Evolutionary conservation across 192 early-diverging fungal species (phyloP), one percentile per base, ranked within the genome.

Genomic region (Umbelopsis vinacea): DNA sequence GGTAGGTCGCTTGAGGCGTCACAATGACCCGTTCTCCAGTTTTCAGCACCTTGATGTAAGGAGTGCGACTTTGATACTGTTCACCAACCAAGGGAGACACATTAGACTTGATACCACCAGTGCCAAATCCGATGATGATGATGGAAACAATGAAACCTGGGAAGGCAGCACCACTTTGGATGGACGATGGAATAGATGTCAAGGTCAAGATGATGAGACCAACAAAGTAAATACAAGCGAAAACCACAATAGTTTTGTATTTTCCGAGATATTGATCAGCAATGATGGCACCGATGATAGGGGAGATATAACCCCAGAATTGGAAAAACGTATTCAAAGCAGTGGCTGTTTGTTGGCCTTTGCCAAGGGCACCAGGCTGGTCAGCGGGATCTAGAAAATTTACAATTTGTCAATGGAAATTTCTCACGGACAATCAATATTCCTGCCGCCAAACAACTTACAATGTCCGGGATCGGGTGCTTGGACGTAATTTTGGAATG

Each of bases 21-120:
- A 92, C 86, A 50, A 92, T 84, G 15, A 92, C 91, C 21, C 76
- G 78, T 22, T 86, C 78, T 10, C 89, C 90, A 35, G 74, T 85
- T 52, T 84, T 84, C 29, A 87, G 78, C 45, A 72, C 86, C 67
- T 85, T 88, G 69, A 92, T 84, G 52, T 81, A 90, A n/a, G 88
- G 79, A 19, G 83, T 77, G 69, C 77, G 83, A 6, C 82, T 83
- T 4, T 68, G 74, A 69, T 85, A 82, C 76, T 94, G 92, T 68
- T 94, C 92, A 43, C 90, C 91, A 19, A 89, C 86, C 80, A 92
- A 81, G 21, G 91, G 85, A 1, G 88, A 87, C 38, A 92, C 91
- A 76, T 90, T 90, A 21, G 87, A 63, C 57, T 94, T 94, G 80
- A 94, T 91, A 14, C 92, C 91, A 43, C 92, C 92, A 35, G 91